Percentiles rank a stretch among this genome's conserved stretches.
These are phyloP conservation scores for Boletus tylopilopsis DNA, from an alignment of 768 basidiomycete genomes.

Conservation along the genomic window DNA sequence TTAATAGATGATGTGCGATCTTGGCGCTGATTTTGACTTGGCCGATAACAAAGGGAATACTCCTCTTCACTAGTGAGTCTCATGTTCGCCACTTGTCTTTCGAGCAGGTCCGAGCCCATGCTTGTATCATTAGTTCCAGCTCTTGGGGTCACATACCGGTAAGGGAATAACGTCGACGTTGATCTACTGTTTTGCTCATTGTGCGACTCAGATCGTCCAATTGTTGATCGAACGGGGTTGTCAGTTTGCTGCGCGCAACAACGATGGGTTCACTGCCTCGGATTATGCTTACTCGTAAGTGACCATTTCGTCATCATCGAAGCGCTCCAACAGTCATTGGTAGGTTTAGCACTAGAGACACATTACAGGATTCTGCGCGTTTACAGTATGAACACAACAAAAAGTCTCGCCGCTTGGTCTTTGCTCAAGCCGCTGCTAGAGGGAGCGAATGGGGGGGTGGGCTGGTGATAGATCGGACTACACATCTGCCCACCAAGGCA, in stretches of 20 bases:
- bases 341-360: slow-evolving; percentile 73
- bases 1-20: slow-evolving; percentile 81
- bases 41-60: slow-evolving; percentile 92
- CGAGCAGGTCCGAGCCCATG: slow-evolving; percentile 5
- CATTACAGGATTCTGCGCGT: slow-evolving; percentile 77
- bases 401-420: slow-evolving; percentile 65
- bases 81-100: not conserved
- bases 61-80: slow-evolving; percentile 83
- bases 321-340: slow-evolving; percentile 1
- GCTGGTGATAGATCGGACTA: slow-evolving; percentile 39
- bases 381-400: slow-evolving; percentile 77
- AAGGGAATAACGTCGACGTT: slow-evolving; percentile 25
- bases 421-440: slow-evolving; percentile 67
- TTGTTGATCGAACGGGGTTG: slow-evolving; percentile 87
- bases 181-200: slow-evolving; percentile 11
- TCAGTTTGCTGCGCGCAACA: slow-evolving; percentile 78
- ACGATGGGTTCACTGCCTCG: slow-evolving; percentile 85
- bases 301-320: not conserved
- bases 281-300: slow-evolving; percentile 76
- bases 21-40: slow-evolving; percentile 86
- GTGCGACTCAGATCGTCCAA: slow-evolving; percentile 60
- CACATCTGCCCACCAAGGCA: slow-evolving; percentile 45
- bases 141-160: slow-evolving; percentile 84
- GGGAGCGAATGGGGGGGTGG: slow-evolving; percentile 57
- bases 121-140: slow-evolving; percentile 57